Conservation (phyloP, 768 basidiomycete species). For the Xerocomus brunneocitrinus region DNA sequence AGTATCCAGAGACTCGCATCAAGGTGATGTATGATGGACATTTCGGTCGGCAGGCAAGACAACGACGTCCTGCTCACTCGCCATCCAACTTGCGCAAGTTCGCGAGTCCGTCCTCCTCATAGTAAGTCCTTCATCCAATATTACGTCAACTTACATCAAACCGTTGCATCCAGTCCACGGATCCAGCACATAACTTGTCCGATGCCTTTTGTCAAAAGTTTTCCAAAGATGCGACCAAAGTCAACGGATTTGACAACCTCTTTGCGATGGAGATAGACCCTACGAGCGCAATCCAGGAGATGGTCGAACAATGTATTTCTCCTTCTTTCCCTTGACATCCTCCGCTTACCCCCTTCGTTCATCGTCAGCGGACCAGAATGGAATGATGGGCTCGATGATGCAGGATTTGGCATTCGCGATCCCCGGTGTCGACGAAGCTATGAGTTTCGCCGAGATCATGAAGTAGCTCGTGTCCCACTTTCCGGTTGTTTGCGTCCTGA, state of each 20-base stretch:
- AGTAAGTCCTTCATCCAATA: conserved; percentile 43
- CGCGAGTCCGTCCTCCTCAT: conserved; percentile 97
- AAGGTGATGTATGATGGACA: background rate
- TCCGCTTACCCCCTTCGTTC: background rate
- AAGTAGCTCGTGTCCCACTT: conserved; percentile 50
- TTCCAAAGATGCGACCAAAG: conserved; percentile 96
- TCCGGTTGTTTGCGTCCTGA: background rate
- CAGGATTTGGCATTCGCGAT: conserved; percentile 99
- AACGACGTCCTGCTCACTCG: conserved; percentile 94
- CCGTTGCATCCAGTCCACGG: conserved; percentile 68
- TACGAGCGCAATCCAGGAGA: conserved; percentile 95
- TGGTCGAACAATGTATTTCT: conserved; percentile 90
- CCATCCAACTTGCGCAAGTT: conserved; percentile 88
- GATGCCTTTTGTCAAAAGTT: conserved; percentile 99
- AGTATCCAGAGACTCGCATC: conserved; percentile 26
- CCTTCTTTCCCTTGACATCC: background rate
- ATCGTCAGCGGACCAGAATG: conserved; percentile 69
- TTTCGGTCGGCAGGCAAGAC: conserved; percentile 74
- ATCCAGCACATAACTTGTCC: conserved; percentile 99
- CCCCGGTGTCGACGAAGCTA: conserved; percentile 98
- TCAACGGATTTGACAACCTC: conserved; percentile 95
- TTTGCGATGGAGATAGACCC: conserved; percentile 99
- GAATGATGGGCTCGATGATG: conserved; percentile 99
- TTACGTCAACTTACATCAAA: background rate
- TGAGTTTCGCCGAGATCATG: conserved; percentile 99